Evolutionary conservation across 306 rosid genomes (phyloP), one percentile per base, ranked within the genome.

Genomic region (Prosopis cineraria): DNA sequence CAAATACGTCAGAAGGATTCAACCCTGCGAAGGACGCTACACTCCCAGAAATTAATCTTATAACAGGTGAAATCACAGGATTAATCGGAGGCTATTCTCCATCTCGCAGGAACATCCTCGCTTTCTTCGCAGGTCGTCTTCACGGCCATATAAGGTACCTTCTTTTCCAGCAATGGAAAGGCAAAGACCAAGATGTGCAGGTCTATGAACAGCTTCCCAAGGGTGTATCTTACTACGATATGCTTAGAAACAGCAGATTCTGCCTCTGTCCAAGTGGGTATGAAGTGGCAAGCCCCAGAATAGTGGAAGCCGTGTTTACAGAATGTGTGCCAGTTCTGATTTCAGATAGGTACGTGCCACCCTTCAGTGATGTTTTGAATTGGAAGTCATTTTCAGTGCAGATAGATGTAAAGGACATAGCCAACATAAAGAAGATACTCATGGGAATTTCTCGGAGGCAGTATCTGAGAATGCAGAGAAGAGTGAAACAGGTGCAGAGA

Each of bases 1-100:
- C 93, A 22, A 90, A 90, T 34, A 78, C 80, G 50, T 85, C 93
- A 0, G 91, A 90, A 87, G 93, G 93, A 70, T 90, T 87, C 82
- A 80, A 87, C 3, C 89, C 91, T 7, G 30, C 73, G 6, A 89
- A 90, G 81, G 91, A 90, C 76, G 93, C 63, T 14, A 65, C 91
- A 6, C 44, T 85, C 20, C 91, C 89, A 1, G 93, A 87, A 79
- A 87, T 90, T 13, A 60, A 84, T 59, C 85, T 87, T 13, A 1
- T 0, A 53, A 74, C 69, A 0, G 80, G 87, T 3, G 72, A 87
- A 73, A 11, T 69, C 52, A 31, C 79, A 1, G 74, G 56, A 39
- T 62, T 89, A 13, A 24, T 83, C 22, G 87, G 87, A 10, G 91
- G 93, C 8, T 73, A 17, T 2, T 16, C 80, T 10, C 82, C 87